Percentiles rank a stretch among this genome's conserved stretches.
Evolutionary conservation across 1,139 yeast species (phyloP).

Genomic region (Diutina scorzettiae): DNA sequence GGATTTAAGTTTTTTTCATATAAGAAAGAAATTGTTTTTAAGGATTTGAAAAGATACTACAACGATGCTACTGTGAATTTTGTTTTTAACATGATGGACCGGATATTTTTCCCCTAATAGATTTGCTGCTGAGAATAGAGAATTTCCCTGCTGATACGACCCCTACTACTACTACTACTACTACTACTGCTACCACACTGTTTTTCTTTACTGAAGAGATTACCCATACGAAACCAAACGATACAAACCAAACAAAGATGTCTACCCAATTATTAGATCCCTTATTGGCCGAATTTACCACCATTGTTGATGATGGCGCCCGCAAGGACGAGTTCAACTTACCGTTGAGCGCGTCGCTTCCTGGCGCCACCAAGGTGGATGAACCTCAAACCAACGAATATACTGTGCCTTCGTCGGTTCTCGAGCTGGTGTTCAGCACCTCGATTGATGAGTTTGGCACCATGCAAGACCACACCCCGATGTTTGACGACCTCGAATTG

Average conservation of each 20-base stretch:
- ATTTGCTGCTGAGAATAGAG: not conserved
- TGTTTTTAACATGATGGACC: constrained; percentile 5
- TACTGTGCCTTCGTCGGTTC: constrained; percentile 15
- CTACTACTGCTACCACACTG: not conserved
- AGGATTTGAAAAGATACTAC: not conserved
- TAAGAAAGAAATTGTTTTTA: not conserved
- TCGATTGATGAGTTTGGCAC: constrained; percentile 23
- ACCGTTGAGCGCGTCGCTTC: not conserved
- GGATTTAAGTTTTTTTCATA: constrained; percentile 1
- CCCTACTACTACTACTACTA: not conserved
- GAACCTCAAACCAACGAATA: not conserved
- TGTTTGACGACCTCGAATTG: constrained; percentile 48
- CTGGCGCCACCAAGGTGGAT: not conserved
- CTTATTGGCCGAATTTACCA: constrained; percentile 5
- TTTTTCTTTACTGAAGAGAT: not conserved
- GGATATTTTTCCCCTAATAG: constrained; percentile 2
- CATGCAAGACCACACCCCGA: constrained; percentile 38
- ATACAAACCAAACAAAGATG: not conserved
- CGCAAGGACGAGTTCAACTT: not conserved
- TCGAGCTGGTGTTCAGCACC: constrained; percentile 50
- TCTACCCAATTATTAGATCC: constrained; percentile 5
- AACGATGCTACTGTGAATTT: constrained; percentile 5
- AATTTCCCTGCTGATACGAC: not conserved
- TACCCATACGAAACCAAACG: not conserved
- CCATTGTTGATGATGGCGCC: not conserved